Conservation (phyloP, 139 green algal species). For the Haematococcus lacustris region DNA sequence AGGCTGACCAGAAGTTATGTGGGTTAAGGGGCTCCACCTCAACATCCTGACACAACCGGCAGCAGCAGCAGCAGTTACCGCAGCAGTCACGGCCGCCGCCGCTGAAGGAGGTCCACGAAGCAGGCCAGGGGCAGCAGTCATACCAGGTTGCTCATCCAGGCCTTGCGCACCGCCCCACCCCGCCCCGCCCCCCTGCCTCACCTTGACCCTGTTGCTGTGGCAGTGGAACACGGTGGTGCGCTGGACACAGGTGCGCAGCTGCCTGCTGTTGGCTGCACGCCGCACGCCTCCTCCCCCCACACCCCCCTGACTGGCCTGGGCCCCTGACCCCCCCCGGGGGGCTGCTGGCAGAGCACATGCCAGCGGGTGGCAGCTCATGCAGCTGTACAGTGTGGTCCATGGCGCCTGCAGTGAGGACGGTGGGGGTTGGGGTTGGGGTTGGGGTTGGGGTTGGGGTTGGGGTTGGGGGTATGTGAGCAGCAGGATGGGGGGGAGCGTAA, state of each 20-base stretch:
- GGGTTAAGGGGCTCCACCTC: constrained; percentile 65
- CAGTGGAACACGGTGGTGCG: constrained; percentile 33
- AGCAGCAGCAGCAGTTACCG: not conserved
- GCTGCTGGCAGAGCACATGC: no score
- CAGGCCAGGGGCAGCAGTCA: no score
- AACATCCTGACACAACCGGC: no score
- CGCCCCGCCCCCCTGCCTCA: constrained; percentile 4
- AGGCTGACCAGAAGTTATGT: constrained; percentile 77
- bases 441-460: constrained; percentile 58
- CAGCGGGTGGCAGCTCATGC: constrained; percentile 12
- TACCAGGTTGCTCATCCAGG: not conserved
- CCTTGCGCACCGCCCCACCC: not conserved
- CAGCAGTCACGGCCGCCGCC: not conserved
- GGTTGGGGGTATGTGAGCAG: constrained; percentile 1
- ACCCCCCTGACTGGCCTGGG: not conserved
- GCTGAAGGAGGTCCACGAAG: not conserved
- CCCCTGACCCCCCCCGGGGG: not conserved
- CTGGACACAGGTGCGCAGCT: not conserved
- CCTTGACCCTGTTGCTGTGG: constrained; percentile 71
- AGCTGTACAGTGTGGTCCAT: constrained; percentile 21
- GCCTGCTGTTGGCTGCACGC: not conserved
- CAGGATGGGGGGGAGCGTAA: constrained; percentile 42
- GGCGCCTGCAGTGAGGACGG: constrained; percentile 9
- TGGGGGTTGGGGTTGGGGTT: constrained; percentile 46
- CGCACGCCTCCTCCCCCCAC: not conserved